Conservation (phyloP, 1,284 basidiomycete species). For the Papiliotrema terrestris region DNA sequence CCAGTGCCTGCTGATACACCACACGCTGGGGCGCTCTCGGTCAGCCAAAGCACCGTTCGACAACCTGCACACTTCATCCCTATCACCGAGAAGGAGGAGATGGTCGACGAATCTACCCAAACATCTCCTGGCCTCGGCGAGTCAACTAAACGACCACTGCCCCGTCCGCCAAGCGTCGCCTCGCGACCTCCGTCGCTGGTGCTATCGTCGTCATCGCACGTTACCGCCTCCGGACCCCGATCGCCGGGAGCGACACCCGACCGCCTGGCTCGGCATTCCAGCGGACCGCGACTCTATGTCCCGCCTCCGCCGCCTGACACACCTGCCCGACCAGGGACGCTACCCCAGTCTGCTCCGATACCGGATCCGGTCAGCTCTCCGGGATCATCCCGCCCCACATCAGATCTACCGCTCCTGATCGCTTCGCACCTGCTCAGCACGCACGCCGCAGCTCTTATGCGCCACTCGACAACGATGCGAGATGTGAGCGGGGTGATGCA, state of each 20-base stretch:
- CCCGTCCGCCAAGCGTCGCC: not conserved
- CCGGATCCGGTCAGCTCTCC: not conserved
- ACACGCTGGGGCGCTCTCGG: no score
- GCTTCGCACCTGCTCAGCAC: constrained; percentile 34
- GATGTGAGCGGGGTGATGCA: constrained; percentile 23
- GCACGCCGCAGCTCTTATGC: constrained; percentile 28
- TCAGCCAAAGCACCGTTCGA: no score
- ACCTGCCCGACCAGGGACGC: constrained; percentile 1
- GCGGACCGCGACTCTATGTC: not conserved
- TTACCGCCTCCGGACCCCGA: not conserved
- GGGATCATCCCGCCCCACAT: not conserved
- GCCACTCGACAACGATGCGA: constrained; percentile 20
- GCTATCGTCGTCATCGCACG: not conserved
- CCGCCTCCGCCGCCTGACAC: constrained; percentile 7
- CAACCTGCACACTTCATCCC: not conserved
- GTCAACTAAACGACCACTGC: not conserved
- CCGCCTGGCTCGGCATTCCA: not conserved
- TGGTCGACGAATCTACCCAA: not conserved
- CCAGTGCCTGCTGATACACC: no score
- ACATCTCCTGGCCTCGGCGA: not conserved
- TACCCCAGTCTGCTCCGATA: not conserved
- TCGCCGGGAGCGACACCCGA: not conserved
- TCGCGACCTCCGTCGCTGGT: not conserved
- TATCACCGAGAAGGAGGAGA: not conserved
- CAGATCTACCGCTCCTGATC: constrained; percentile 19